Base-by-base conservation (phyloP, 495 filamentous ascomycete species). In the Xanthoparmelia taractica region DNA sequence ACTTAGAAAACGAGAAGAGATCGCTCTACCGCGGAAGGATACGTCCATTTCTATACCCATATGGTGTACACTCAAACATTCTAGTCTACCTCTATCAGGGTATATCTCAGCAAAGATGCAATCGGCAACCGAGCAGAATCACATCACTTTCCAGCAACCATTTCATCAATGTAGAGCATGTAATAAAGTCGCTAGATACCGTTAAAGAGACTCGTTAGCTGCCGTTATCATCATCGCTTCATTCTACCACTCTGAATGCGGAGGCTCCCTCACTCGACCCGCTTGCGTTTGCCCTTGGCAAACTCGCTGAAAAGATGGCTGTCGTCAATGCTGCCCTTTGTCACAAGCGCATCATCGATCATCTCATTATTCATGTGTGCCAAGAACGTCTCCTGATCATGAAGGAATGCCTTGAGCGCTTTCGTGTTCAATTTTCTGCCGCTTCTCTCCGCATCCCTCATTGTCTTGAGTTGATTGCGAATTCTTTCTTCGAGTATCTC, bases 401-500 rank as follows among this genome's bases (percentile, higher is more conserved):
- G 61, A 25, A 83, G 70, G 57, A 83, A 83, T 2, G 63, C 40
- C 67, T 82, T 83, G 29, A 79, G 63, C 34, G 69, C 74, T 29
- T 61, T 67, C 7, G 76, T 80, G 18, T 77, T 70, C 40, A 82
- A 74, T 41, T 71, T 70, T 25, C 75, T 75, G 15, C 68, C 73
- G 18, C 72, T 73, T n/a, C 74, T 68, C 59, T 77, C 74, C 29
- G 70, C 73, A 50, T 80, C 80, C 12, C 77, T 72, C 63, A 82
- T 65, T 60, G 73, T 67, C 55, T 74, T 72, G 40, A 78, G 72
- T 69, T 80, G 74, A 58, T 73, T 70, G 18, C 78, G 77, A 52
- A 81, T 70, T 27, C 81, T 78, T 68, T 87, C 82, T 71, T 88
- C 83, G 3, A 88, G 78, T 54, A 88, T 87, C 69, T 89, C 84